Conservation (phyloP, 2,329 filamentous ascomycete species). For the Pestalotiopsis sp. region DNA sequence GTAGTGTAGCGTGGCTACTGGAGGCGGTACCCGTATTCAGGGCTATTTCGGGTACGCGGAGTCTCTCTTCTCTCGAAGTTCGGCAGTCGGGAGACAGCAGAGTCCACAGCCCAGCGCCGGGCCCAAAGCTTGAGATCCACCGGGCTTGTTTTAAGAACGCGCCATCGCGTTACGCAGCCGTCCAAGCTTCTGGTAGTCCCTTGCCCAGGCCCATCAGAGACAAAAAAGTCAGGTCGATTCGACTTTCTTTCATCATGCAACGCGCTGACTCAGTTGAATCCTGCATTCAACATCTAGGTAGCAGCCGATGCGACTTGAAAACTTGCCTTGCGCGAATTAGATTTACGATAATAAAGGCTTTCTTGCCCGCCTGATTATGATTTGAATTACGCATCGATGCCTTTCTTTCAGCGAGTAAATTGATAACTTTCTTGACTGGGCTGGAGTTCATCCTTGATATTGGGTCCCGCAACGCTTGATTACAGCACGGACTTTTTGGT, state of each 20-base stretch:
- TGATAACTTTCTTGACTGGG: background rate
- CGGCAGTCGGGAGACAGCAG: background rate
- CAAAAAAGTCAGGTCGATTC: background rate
- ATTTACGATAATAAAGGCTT: background rate
- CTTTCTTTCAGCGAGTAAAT: background rate
- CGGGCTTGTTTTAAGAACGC: conserved; percentile 5
- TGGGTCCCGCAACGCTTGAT: background rate
- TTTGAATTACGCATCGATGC: background rate
- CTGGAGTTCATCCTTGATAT: background rate
- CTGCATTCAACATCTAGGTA: background rate
- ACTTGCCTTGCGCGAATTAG: background rate
- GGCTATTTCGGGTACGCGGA: background rate
- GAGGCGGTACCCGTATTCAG: background rate
- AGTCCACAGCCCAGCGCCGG: background rate
- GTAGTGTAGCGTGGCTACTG: background rate
- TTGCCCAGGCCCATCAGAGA: background rate
- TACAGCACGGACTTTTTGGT: background rate
- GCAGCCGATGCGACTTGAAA: background rate
- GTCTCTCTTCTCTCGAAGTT: background rate
- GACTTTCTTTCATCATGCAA: background rate
- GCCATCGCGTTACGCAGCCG: conserved; percentile 5
- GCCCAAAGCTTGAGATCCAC: conserved; percentile 7
- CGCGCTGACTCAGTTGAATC: background rate
- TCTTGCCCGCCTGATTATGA: background rate
- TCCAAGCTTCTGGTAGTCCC: background rate